Base-by-base conservation (phyloP, 2,329 filamentous ascomycete species). In the Penicillium olsonii region DNA sequence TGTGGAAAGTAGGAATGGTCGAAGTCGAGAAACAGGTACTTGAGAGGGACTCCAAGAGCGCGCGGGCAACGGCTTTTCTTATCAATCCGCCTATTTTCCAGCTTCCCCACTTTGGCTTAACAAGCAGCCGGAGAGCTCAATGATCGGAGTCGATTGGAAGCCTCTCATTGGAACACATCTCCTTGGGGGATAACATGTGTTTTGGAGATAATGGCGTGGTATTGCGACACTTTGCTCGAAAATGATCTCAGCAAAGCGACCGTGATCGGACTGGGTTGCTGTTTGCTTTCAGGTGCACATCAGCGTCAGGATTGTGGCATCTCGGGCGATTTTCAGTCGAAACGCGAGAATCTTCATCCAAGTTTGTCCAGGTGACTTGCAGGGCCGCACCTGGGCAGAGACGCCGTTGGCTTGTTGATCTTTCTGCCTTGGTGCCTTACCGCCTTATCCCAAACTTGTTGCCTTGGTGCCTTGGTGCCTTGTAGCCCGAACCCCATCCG, bases 161-260 rank as follows among this genome's bases (percentile, higher is more conserved):
- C 10, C 18, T 42, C 24, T 37, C 15, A 37, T 43, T 48, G 45
- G 39, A 18, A 43, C n/a, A 27, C 6, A 8, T 11, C 14, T 4
- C 18, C 15, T 15, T 47, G 4, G 17, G 15, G 14, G 20, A 35
- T 10, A 42, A 34, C 15, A 15, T 24, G 27, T 10, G 17, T 22
- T 10, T 37, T 37, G 12, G 27, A 24, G 4, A 14, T 10, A 33
- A 49, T 49, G 42, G 47, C 41, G 42, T 45, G 14, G 47, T 45
- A 49, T 49, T 42, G 35, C 42, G 47, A 49, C 41, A 49, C 22
- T 49, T 27, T 26, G 22, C 19, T 19, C 15, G 18, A 5, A 45
- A 22, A 49, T 49, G 35, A 14, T 37, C 41, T 49, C 41, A 45
- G 34, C 20, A 17, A 24, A 24, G 22, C 22, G 22, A 24, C 22